Percentiles rank a stretch among this genome's conserved stretches.
Evolutionary conservation across 345 rosid genomes (phyloP).

Genomic region (Gossypium bickii): DNA sequence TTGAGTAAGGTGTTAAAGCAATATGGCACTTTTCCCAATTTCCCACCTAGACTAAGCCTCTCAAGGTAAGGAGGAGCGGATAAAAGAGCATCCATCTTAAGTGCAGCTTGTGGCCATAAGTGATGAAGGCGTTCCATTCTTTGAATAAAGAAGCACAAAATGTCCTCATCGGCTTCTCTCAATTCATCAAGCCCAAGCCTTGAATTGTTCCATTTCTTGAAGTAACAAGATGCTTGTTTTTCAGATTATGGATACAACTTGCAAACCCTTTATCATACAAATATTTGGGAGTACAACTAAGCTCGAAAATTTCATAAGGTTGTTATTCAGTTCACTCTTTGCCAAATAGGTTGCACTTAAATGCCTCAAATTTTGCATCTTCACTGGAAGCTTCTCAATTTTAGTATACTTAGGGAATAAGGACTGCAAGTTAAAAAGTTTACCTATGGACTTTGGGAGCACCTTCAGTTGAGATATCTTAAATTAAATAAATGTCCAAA

Average conservation of each 20-base stretch:
- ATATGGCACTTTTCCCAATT: constrained; percentile 28
- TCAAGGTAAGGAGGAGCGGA: constrained; percentile 20
- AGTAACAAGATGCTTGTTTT: constrained; percentile 19
- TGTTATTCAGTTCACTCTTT: not conserved
- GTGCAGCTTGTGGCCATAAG: not conserved
- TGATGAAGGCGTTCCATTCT: not conserved
- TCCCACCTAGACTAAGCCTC: constrained; percentile 29
- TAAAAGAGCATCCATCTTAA: not conserved
- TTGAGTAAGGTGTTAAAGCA: constrained; percentile 26
- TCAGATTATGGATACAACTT: constrained; percentile 23
- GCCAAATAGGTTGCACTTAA: constrained; percentile 13
- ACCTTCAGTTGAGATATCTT: constrained; percentile 25
- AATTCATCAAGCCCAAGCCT: constrained; percentile 22
- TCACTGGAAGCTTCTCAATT: constrained; percentile 24
- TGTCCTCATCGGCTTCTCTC: constrained; percentile 18
- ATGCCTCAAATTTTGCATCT: constrained; percentile 27
- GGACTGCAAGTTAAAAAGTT: constrained; percentile 28
- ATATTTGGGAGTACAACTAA: constrained; percentile 11
- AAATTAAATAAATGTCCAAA: constrained; percentile 29
- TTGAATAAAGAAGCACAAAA: constrained; percentile 19
- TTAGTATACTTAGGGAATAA: constrained; percentile 17
- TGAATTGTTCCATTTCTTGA: constrained; percentile 25
- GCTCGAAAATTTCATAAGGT: constrained; percentile 11
- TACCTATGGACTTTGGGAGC: constrained; percentile 29
- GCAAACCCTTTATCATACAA: constrained; percentile 27